Base-by-base conservation (phyloP, 2,329 filamentous ascomycete genomes). In the Colletotrichum sp. region DNA sequence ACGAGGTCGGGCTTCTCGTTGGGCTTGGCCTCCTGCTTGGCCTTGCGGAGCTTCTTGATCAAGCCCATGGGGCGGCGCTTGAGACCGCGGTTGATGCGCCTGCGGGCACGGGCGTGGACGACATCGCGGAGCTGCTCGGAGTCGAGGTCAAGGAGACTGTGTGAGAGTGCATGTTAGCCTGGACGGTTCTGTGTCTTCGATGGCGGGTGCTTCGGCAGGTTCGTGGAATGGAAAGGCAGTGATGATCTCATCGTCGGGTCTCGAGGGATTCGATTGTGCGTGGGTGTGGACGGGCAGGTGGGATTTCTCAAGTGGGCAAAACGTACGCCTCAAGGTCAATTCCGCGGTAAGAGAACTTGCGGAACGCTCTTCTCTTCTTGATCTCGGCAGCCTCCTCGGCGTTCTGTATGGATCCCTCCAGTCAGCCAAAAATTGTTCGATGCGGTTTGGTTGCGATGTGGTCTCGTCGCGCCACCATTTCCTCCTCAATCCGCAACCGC, bases 31-130 rank as follows among this genome's bases (percentile, higher is more conserved):
- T 98, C 96, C 90, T 98, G 95, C 94, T 98, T 98, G 83, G 97
- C 94, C 93, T 98, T 99, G 89, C 97, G 96, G 85, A 99, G 95
- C 94, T 99, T 99, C 95, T 99, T 99, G 94, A 99, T 99, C 86
- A 99, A 92, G 84, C 97, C 97, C 97, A 99, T 99, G 85, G 97
- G 97, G 93, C 98, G 98, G 92, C 97, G 96, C 95, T 99, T 99
- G 85, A 99, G 94, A 85, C 97, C 97, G 83, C 97, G 96, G 95
- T 99, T 99, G 95, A 99, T 99, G 88, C 98, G 93, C 89, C 97
- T 94, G 88, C 97, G 96, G 87, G 97, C 97, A 88, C 97, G 97
- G 86, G 97, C 97, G 92, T 99, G 97, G 86, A 99, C 96, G 88
- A 99, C 95, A 94, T 98, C 96, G 86, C 97, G 96, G 89, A 99